Conservation (phyloP, 306 rosid species). For the Vachellia collinsii region DNA sequence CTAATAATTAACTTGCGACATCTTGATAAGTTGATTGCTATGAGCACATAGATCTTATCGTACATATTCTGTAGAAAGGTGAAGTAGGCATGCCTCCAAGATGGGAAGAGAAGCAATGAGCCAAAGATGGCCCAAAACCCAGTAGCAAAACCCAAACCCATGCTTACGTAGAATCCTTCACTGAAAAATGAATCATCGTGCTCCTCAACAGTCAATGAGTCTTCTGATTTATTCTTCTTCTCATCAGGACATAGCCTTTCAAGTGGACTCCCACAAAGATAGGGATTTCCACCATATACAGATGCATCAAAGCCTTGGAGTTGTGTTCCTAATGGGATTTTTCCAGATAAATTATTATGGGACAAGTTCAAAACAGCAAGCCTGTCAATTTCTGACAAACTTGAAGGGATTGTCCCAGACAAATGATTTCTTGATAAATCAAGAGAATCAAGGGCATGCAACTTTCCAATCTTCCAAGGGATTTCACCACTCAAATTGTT, state of each 20-base stretch:
- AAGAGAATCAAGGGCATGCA: not conserved
- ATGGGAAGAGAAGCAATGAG: not conserved
- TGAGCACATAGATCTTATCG: not conserved
- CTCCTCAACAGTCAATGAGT: not conserved
- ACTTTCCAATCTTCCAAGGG: not conserved
- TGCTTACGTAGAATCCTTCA: not conserved
- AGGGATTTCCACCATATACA: not conserved
- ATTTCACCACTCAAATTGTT: not conserved
- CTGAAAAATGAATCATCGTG: not conserved
- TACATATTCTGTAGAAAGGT: not conserved
- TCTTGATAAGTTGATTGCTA: not conserved
- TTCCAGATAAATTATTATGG: not conserved
- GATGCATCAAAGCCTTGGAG: conserved; percentile 16
- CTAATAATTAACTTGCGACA: too few species aligned
- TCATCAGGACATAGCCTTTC: not conserved
- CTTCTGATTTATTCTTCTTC: not conserved
- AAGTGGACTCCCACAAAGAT: not conserved
- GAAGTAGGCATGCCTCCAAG: not conserved
- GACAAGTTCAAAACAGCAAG: not conserved
- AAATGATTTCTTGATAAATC: conserved; percentile 31
- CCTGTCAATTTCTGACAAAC: not conserved
- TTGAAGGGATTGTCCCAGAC: not conserved
- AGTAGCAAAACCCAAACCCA: not conserved
- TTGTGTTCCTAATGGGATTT: conserved; percentile 25
- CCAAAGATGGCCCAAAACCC: conserved; percentile 1